Conservation (phyloP, 2,329 filamentous ascomycete species). For the Fusarium sacchari region DNA sequence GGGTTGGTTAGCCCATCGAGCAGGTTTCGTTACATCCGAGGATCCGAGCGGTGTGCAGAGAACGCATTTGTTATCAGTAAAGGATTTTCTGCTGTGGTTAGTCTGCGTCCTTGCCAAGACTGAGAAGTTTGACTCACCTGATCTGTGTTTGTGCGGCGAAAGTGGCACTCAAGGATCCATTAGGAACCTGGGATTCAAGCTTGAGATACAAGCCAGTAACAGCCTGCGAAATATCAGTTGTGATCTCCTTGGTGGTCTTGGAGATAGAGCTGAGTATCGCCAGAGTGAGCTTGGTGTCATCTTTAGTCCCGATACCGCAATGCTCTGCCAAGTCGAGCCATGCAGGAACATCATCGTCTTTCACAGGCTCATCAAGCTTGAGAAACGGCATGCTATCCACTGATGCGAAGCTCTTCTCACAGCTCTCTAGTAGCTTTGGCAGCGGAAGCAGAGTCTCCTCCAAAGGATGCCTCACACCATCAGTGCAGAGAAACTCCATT, state of each 20-base stretch:
- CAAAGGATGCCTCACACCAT: not conserved
- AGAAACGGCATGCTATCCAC: not conserved
- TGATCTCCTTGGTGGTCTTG: accelerated
- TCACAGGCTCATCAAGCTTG: not conserved
- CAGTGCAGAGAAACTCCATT: not conserved
- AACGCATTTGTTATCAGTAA: not conserved
- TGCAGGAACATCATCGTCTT: not conserved
- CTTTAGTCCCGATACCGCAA: not conserved
- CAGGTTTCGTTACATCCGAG: accelerated
- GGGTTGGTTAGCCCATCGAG: not conserved
- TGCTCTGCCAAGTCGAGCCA: not conserved
- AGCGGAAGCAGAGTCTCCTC: not conserved
- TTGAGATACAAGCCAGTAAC: not conserved
- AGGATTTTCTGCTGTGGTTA: not conserved
- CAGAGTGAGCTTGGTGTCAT: not conserved
- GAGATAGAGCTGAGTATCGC: not conserved
- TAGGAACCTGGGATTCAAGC: not conserved
- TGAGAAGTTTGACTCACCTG: accelerated
- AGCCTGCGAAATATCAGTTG: not conserved
- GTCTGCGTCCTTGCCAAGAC: accelerated
- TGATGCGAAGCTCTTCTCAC: not conserved
- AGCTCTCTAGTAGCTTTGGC: not conserved
- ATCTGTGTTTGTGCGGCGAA: not conserved
- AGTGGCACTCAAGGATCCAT: not conserved
- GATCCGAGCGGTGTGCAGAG: not conserved